Evolutionary conservation across 176 grass and related monocot genomes (phyloP), one percentile per base, ranked within the genome.

Genomic region (Hsuehochloa calcarea): DNA sequence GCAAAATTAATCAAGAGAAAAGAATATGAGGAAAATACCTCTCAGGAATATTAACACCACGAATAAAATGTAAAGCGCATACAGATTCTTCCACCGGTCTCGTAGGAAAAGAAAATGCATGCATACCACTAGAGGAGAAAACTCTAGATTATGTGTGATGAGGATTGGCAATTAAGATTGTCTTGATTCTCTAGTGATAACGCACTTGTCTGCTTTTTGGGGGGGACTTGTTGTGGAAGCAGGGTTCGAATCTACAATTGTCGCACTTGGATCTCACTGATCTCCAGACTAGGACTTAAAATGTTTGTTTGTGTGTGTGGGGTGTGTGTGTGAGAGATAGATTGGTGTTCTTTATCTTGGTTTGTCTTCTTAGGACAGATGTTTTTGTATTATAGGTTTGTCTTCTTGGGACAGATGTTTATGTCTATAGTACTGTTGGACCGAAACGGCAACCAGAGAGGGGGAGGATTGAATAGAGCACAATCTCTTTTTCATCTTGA

Each of bases 101-200:
- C 39, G 68, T n/a, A 59, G 38, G 68, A 72, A 72, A 82, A 40
- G 38, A 38, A 72, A 63, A 63, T 29, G 60, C 60, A 72, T 20
- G 37, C 16, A 20, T 10, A 23, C 68, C 25, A 59, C 52, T 72
- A 59, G 39, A 29, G 5, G 9, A 56, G 52, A 82, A 46, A 72
- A 60, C 31, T 82, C 80, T 61, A 61, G 80, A 72, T 35, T 15
- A 82, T 60, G 52, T 43, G 25, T 35, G 68, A 72, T 43, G 25
- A 60, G 17, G 67, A 61, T 59, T 59, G 54, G 14, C 14, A 54
- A 16, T 5, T 4, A 63, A 35, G 49, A 22, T 45, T 27, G 15
- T 37, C 68, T 61, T 62, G 65, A 58, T 58, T 41, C 50, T 56
- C 66, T 10, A 8, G 65, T 14, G 23, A 70, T 11, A 70, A 43